A percentile compares a stretch with the other conserved stretches of the same genome.
These are phyloP conservation scores for Clitocybe nebularis DNA, from an alignment of 1,284 basidiomycete genomes.

Conservation along the genomic window DNA sequence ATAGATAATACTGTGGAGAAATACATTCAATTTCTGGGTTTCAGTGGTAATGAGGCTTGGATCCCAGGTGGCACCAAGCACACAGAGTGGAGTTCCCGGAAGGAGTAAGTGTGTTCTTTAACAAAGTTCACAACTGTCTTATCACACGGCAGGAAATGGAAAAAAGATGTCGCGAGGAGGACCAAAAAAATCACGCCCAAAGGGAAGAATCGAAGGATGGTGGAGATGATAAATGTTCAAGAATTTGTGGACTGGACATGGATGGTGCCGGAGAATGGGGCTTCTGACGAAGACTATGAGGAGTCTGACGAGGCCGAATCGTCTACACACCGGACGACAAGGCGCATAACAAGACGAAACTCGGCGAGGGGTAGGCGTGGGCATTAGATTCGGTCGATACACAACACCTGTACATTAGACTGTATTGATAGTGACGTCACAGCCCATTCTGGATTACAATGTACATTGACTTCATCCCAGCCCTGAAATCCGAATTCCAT, in stretches of 20 bases:
- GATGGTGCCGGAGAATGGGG: constrained; percentile 12
- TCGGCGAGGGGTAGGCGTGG: no score
- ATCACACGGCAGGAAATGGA: constrained; percentile 26
- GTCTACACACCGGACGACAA: no score
- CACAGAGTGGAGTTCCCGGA: constrained; percentile 41
- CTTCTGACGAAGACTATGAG: constrained; percentile 9
- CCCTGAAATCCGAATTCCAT: constrained; percentile 27
- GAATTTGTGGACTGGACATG: constrained; percentile 9
- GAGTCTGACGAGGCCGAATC: constrained; percentile 5
- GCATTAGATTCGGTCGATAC: no score
- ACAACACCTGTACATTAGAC: no score
- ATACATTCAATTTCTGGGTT: constrained; percentile 38
- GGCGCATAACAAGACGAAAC: no score
- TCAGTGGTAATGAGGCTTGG: constrained; percentile 42
- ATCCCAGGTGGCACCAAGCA: constrained; percentile 35
- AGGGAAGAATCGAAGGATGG: constrained; percentile 4
- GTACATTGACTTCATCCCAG: constrained; percentile 32
- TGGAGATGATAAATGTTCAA: constrained; percentile 2
- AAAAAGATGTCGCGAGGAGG: constrained; percentile 22
- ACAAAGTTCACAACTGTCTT: background rate
- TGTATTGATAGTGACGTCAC: no score
- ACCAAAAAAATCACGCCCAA: no score
- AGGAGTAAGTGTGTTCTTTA: constrained; percentile 33
- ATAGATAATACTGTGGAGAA: constrained; percentile 48
- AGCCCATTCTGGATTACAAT: no score